A percentile compares a stretch with the other conserved stretches of the same genome.
Conservation (phyloP, 257 asterid species). For the Plantago ovata region DNA sequence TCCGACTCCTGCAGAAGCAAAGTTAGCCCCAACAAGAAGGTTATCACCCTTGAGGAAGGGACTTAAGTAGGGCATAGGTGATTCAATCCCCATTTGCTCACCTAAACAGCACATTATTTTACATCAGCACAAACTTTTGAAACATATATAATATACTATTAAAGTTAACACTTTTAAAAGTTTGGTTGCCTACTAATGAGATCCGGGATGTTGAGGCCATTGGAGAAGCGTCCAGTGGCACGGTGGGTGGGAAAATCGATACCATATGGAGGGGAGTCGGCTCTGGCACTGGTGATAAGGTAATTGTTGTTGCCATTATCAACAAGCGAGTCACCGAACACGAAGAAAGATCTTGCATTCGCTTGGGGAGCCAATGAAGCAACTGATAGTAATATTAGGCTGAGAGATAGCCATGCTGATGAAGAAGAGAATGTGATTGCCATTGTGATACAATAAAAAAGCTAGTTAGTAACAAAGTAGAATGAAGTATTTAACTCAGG, state of each 20-base stretch:
- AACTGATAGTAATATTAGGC: conserved; percentile 27
- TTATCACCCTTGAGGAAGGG: conserved; percentile 52
- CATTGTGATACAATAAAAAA: conserved; percentile 23
- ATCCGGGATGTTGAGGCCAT: conserved; percentile 48
- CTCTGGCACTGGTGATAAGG: conserved; percentile 40
- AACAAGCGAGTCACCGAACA: conserved; percentile 46
- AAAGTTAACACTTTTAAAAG: not conserved
- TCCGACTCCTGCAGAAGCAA: conserved; percentile 87
- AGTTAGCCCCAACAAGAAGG: conserved; percentile 70
- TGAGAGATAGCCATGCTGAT: conserved; percentile 25
- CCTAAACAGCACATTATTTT: conserved; percentile 29
- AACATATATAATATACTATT: not conserved
- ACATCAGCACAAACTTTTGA: not conserved
- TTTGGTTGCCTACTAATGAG: conserved; percentile 30
- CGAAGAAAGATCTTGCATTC: conserved; percentile 50
- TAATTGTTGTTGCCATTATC: conserved; percentile 46
- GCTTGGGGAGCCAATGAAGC: conserved; percentile 25
- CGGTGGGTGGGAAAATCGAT: conserved; percentile 10
- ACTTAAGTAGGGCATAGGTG: conserved; percentile 67
- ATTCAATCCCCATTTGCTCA: conserved; percentile 55
- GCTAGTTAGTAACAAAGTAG: conserved; percentile 1
- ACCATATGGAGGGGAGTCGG: conserved; percentile 47
- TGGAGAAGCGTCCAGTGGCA: conserved; percentile 52
- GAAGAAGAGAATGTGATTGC: conserved; percentile 24
- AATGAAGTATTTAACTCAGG: not conserved